Conservation (phyloP, 768 basidiomycete genomes). For the Hygrophoropsis aurantiaca region DNA sequence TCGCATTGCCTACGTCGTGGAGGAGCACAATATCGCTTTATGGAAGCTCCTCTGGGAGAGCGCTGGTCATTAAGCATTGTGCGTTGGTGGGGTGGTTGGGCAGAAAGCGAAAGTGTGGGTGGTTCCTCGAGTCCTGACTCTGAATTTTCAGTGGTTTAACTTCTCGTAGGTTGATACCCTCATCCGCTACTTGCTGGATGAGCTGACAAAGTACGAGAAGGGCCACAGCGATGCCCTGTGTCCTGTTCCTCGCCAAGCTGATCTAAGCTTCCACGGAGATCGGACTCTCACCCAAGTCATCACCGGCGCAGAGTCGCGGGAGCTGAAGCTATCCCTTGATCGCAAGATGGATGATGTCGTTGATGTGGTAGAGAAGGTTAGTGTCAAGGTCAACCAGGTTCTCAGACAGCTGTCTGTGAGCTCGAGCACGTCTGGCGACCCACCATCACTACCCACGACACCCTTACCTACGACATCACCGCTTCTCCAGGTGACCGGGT, state of each 20-base stretch:
- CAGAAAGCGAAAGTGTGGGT: slow-evolving; percentile 35
- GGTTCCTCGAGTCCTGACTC: no score
- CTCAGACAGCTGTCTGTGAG: no score
- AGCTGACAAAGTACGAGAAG: not conserved
- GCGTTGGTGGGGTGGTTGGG: slow-evolving; percentile 47
- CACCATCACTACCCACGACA: no score
- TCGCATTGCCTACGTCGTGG: slow-evolving; percentile 43
- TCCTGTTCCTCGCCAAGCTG: not conserved
- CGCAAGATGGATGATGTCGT: no score
- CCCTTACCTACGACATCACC: no score
- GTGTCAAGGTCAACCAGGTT: no score
- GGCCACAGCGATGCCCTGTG: not conserved
- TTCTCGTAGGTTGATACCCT: no score
- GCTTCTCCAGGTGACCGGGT: no score
- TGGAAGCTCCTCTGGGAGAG: slow-evolving; percentile 33
- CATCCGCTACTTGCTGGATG: not conserved
- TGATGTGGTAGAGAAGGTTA: no score
- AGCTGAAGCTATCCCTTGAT: no score
- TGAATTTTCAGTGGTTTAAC: no score
- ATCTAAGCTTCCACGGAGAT: not conserved
- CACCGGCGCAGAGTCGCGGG: not conserved
- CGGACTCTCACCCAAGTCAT: not conserved
- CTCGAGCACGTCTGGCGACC: no score
- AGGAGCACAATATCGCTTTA: slow-evolving; percentile 38
- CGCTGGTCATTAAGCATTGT: slow-evolving; percentile 35